Evolutionary conservation across 805 yeast genomes (phyloP), one percentile per base, ranked within the genome.

Genomic region (Metschnikowia koreensis): DNA sequence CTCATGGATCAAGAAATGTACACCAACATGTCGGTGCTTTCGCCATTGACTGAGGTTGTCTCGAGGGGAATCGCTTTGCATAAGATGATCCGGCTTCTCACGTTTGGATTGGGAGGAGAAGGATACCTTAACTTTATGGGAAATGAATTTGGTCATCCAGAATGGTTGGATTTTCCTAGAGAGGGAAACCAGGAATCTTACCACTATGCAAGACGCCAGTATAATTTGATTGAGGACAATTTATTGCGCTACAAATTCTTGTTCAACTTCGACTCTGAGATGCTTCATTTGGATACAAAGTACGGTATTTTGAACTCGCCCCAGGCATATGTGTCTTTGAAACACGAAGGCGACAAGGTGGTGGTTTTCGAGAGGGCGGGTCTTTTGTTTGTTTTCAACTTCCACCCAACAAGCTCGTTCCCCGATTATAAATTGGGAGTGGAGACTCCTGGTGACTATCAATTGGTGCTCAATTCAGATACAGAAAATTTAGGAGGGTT

Each of bases 1-100:
- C 78, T 93, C 51, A 93, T 93, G 98, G 99, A 93, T 71, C 91
- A 93, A 56, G 96, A 92, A 59, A 92, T 93, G 98, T 93, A 93
- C 70, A 93, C 97, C 36, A 84, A 91, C 70, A 93, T 93, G 99
- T 86, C 96, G 13, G 77, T 77, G 1, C 64, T 92, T 42, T 73
- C 89, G 1, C 88, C 84, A 48, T 73, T 86, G 47, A 87, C 96
- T 1, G 87, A 88, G 3, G 80, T 86, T 11, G 78, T 93, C 57
- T 96, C 91, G 62, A 82, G 99, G 57, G 99, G 99, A 36, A 71
- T 94, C 41, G 83, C 97, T 16, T 76, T 93, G 56, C 99, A 93
- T 72, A 93, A 93, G 67, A 70, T 94, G 82, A 94, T 93, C 55
- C 80, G 99, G 58, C 76, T 94, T 50, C 61, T 92, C 22, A 93